A percentile compares a stretch with the other conserved stretches of the same genome.
Conservation (phyloP, 2,329 filamentous ascomycete genomes). For the Gaeumannomyces sp. region DNA sequence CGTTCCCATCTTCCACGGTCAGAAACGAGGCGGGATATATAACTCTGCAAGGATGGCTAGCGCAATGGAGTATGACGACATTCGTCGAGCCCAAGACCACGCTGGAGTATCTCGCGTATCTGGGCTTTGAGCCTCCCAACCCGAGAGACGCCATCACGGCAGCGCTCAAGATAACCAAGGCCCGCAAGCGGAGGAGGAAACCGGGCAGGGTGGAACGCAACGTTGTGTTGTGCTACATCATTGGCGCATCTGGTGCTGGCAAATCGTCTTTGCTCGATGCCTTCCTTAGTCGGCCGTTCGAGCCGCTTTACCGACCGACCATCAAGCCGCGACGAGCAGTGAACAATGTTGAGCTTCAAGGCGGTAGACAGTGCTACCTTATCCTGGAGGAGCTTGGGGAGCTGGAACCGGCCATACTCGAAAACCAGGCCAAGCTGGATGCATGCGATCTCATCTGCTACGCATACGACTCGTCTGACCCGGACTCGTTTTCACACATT, state of each 20-base stretch:
- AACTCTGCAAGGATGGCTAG: conserved; percentile 94
- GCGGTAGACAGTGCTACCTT: conserved; percentile 93
- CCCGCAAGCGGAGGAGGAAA: conserved; percentile 75
- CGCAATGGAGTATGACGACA: conserved; percentile 99
- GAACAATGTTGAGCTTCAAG: conserved; percentile 92
- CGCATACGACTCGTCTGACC: conserved; percentile 93
- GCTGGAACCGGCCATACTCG: conserved; percentile 87
- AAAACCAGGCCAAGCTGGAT: conserved; percentile 84
- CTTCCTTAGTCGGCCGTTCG: conserved; percentile 85
- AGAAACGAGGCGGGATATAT: conserved; percentile 93
- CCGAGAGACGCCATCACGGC: conserved; percentile 64
- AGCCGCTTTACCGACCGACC: conserved; percentile 77
- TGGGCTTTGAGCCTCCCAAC: conserved; percentile 82
- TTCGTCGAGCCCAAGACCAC: conserved; percentile 94
- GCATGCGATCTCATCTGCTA: conserved; percentile 93
- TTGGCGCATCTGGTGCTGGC: conserved; percentile 79
- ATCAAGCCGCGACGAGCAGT: conserved; percentile 92
- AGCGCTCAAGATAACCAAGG: conserved; percentile 87
- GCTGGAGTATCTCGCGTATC: conserved; percentile 89
- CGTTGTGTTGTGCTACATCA: conserved; percentile 87
- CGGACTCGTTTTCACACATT: conserved; percentile 91
- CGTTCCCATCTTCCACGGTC: conserved; percentile 89
- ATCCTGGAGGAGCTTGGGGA: conserved; percentile 94
- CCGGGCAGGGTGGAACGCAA: conserved; percentile 87
- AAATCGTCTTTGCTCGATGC: conserved; percentile 89